Conservation (phyloP, 305 asterid species). For the Solanum hybrid region DNA sequence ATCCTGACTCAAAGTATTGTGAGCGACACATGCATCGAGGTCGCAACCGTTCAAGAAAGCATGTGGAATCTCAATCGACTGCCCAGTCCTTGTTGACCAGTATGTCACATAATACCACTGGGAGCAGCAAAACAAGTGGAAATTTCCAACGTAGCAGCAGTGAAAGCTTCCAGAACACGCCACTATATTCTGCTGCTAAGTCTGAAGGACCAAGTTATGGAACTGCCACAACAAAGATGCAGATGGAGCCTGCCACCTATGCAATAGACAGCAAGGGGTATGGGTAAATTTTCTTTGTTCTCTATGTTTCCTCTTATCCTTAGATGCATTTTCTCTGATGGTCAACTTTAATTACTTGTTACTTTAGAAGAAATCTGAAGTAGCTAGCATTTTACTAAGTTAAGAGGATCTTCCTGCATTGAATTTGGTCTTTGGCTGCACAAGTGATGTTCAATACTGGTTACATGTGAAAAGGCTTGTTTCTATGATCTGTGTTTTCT, state of each 20-base stretch:
- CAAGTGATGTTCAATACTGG: neutral
- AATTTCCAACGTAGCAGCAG: slow-evolving; percentile 26
- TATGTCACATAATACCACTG: slow-evolving; percentile 49
- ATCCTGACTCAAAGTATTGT: slow-evolving; percentile 97
- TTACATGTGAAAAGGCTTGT: neutral
- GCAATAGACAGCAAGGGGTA: slow-evolving; percentile 59
- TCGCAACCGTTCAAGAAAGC: slow-evolving; percentile 99
- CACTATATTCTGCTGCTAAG: slow-evolving; percentile 47
- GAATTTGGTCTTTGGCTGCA: neutral
- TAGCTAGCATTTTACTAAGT: neutral
- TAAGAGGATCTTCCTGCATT: neutral
- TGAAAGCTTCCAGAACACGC: slow-evolving; percentile 50
- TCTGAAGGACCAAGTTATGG: slow-evolving; percentile 54
- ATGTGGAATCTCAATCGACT: slow-evolving; percentile 95
- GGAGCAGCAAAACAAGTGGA: slow-evolving; percentile 37
- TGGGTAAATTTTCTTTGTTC: slow-evolving; percentile 33
- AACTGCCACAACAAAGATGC: slow-evolving; percentile 54
- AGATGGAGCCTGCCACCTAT: slow-evolving; percentile 57
- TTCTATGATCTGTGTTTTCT: neutral
- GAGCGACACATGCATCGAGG: slow-evolving; percentile 99
- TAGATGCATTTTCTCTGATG: neutral
- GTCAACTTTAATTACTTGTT: neutral
- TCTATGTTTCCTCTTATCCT: neutral
- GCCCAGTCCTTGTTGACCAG: slow-evolving; percentile 68
- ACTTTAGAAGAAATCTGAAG: neutral